These are phyloP conservation scores for Colletotrichum graminicola DNA, from an alignment of 2,329 filamentous ascomycete species.

Conservation along the genomic window DNA sequence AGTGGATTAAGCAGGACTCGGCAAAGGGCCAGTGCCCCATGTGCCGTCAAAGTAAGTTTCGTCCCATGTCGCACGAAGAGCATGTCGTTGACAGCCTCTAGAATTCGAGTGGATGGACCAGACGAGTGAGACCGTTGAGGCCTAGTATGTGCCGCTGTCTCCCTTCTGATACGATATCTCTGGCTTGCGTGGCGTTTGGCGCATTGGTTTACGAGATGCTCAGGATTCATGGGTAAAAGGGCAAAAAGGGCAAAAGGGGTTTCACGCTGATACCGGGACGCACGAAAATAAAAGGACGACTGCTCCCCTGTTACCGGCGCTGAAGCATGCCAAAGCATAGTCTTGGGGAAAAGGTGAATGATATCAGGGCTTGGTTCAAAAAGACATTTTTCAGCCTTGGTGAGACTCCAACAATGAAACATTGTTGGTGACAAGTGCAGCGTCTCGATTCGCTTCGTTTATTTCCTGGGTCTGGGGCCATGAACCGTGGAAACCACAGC, in stretches of 20 bases:
- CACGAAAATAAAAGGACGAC: background rate
- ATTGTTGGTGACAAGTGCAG: background rate
- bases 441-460: background rate
- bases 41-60: slow-evolving; percentile 86
- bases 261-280: background rate
- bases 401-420: background rate
- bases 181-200: slow-evolving; percentile 30
- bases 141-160: slow-evolving; percentile 24
- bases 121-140: slow-evolving; percentile 48
- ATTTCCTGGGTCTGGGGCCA: background rate
- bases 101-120: slow-evolving; percentile 59
- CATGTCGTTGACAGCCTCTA: slow-evolving; percentile 40
- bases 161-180: slow-evolving; percentile 33
- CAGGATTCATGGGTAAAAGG: background rate
- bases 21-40: slow-evolving; percentile 96
- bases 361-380: background rate
- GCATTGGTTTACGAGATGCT: slow-evolving; percentile 35
- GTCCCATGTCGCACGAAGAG: background rate
- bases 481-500: background rate
- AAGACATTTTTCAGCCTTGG: background rate
- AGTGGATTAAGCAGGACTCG: slow-evolving; percentile 96
- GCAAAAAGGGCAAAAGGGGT: background rate
- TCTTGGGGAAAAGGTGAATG: background rate
- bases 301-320: background rate
- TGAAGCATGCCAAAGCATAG: background rate